Evolutionary conservation across 140 eudicot genomes (phyloP).

Genomic region (Bidens hawaiensis): DNA sequence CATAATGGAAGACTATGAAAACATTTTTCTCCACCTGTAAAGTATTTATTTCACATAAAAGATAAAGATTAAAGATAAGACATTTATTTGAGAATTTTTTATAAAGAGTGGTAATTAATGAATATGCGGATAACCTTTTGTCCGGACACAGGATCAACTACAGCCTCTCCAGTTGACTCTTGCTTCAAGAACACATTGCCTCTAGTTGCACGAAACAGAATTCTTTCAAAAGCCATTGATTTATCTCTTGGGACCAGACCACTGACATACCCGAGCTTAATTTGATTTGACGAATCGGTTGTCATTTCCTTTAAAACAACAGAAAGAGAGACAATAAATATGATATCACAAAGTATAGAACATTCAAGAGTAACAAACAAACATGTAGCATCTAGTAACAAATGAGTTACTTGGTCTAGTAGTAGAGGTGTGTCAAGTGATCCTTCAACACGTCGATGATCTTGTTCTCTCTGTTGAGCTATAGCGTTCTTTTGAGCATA

Average conservation of each 20-base stretch:
- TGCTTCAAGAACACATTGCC: slow-evolving; percentile 83
- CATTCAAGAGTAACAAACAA: background rate
- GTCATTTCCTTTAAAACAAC: slow-evolving; percentile 49
- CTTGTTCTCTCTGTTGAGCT: slow-evolving; percentile 66
- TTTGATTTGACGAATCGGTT: slow-evolving; percentile 61
- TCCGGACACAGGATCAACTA: slow-evolving; percentile 70
- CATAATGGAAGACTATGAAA: slow-evolving; percentile 76
- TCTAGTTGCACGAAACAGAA: slow-evolving; percentile 84
- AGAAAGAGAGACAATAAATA: background rate
- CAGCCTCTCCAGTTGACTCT: slow-evolving; percentile 53
- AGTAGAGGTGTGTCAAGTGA: slow-evolving; percentile 75
- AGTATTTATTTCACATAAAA: no score
- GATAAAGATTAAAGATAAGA: no score
- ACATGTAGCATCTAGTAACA: slow-evolving; percentile 10
- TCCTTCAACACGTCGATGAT: slow-evolving; percentile 48
- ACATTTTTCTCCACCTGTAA: slow-evolving; percentile 85
- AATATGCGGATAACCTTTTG: slow-evolving; percentile 51
- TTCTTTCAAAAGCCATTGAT: slow-evolving; percentile 78
- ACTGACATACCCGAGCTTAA: slow-evolving; percentile 67
- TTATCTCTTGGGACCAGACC: slow-evolving; percentile 81
- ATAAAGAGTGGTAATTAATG: background rate
- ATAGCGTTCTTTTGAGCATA: slow-evolving; percentile 72
- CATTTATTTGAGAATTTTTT: no score
- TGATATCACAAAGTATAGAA: background rate
- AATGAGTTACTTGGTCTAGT: slow-evolving; percentile 60